Base-by-base conservation (phyloP, 257 asterid genomes). In the Solanum ahanhuiri region DNA sequence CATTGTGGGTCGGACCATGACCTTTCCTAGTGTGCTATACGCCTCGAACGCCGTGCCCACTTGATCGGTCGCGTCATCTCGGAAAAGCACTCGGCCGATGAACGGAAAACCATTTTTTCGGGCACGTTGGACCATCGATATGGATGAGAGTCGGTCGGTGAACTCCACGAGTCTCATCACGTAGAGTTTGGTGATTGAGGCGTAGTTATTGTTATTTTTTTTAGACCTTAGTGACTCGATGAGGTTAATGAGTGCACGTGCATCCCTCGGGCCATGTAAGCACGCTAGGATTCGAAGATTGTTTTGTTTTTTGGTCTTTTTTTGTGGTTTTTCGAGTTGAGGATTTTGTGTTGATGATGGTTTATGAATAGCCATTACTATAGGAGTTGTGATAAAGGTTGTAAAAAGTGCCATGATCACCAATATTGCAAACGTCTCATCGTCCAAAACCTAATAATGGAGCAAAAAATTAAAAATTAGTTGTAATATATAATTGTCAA, bases 361-460 rank as follows among this genome's bases (percentile, higher is more conserved):
- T 77, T 86, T 90, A 91, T 89, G 89, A 87, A 94, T 92, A 48
- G 92, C 89, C 89, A 92, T 88, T 54, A 94, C 96, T 0, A 86
- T 48, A 3, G 98, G 98, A 20, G 95, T 92, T 17, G 96, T 93
- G 12, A 92, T 85, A 91, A 93, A 92, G 37, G 98, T 94, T 72
- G 95, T 93, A 86, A 92, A 87, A n/a, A 93, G 87, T 58, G 98
- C 98, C 96, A 94, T 93, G 33, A 92, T 89, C 51, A 94, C 95
- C 48, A 94, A 87, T 83, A 94, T 93, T 6, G 98, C 90, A 72
- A 93, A 94, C 3, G 90, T 90, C 89, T 93, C 95, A 35, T 94
- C 95, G 39, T 93, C 89, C 39, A 94, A 86, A 18, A 94, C 98
- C 96, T 94, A 90, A 6, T 30, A 89, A 10, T 30, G 5, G 9